phyloP scores from a whole-genome alignment of 768 basidiomycete genomes.

The Russula sp. region DNA sequence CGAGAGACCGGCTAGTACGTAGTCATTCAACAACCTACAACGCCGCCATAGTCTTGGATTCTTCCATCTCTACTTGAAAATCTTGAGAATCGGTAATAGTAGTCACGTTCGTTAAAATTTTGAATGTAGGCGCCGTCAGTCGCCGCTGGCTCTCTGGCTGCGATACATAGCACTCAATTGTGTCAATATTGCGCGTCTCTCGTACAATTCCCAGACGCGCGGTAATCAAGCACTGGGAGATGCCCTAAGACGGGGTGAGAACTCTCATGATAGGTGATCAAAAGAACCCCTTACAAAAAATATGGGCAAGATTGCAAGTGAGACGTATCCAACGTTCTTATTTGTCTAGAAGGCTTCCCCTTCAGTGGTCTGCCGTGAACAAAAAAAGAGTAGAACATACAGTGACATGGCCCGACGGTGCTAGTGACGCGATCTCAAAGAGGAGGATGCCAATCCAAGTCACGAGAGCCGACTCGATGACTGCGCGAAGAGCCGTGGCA shows the following conservation, averaged over 20 bases:
- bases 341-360: not conserved
- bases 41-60: not conserved
- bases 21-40: not conserved
- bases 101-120: not conserved
- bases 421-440: constrained; percentile 30
- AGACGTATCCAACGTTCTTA: constrained; percentile 1
- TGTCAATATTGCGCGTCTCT: not conserved
- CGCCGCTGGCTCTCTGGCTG: not conserved
- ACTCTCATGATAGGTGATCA: not conserved
- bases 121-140: not conserved
- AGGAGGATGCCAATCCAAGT: constrained; percentile 34
- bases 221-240: constrained; percentile 34
- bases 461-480: constrained; percentile 32
- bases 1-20: not conserved
- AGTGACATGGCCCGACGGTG: constrained; percentile 28
- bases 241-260: constrained; percentile 25
- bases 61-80: not conserved
- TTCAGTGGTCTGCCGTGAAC: not conserved
- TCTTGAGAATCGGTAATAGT: not conserved
- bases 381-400: constrained; percentile 19
- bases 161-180: not conserved
- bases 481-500: constrained; percentile 22
- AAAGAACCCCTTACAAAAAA: constrained; percentile 19
- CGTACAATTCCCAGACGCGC: constrained; percentile 30
- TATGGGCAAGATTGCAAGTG: constrained; percentile 10